phyloP scores from a whole-genome alignment of 2,329 filamentous ascomycete genomes.

The Fusarium anthophilum region DNA sequence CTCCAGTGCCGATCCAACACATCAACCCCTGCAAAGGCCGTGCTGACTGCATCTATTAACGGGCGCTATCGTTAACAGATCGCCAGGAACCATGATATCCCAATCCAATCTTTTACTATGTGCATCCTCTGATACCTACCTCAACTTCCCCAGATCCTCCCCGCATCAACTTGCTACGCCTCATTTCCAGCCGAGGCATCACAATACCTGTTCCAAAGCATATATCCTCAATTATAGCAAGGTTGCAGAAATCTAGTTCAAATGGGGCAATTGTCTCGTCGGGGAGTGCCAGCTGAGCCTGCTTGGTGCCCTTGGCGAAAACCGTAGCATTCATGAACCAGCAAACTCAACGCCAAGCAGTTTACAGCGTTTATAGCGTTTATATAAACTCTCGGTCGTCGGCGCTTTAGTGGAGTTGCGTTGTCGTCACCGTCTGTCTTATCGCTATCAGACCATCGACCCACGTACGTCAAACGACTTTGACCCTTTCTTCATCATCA shows the following conservation, averaged over 20 bases:
- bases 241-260: background rate
- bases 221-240: background rate
- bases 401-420: conserved; percentile 28
- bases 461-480: conserved; percentile 30
- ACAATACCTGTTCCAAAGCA: background rate
- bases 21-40: conserved; percentile 7
- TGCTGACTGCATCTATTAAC: background rate
- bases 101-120: background rate
- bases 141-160: conserved; percentile 15
- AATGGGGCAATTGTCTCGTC: background rate
- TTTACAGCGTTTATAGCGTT: background rate
- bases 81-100: conserved; percentile 6
- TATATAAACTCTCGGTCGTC: background rate
- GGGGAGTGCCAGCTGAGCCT: background rate
- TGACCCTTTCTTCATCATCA: background rate
- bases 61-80: background rate
- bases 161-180: background rate
- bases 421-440: conserved; percentile 29
- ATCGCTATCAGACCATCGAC: conserved; percentile 33
- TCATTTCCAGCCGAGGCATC: conserved; percentile 14
- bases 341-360: background rate
- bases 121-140: background rate
- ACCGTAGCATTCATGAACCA: background rate
- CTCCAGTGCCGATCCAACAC: background rate
- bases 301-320: background rate